These are phyloP conservation scores for Bretziella fagacearum DNA, from an alignment of 2,329 filamentous ascomycete genomes.

Conservation along the genomic window DNA sequence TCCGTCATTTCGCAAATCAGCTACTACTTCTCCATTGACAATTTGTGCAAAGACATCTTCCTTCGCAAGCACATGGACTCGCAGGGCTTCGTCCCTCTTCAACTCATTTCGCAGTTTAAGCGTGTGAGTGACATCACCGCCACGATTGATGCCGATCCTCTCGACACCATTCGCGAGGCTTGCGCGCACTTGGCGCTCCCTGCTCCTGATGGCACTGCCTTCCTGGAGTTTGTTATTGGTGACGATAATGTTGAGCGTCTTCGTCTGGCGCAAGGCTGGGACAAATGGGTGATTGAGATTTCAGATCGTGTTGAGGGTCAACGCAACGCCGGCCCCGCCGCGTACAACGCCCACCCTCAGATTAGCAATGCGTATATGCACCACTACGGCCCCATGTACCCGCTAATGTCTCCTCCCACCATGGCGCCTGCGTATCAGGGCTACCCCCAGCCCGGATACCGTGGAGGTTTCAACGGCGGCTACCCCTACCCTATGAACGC, in stretches of 20 bases:
- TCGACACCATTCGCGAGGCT: slow-evolving; percentile 20
- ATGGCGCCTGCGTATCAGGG: slow-evolving; percentile 9
- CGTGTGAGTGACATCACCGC: slow-evolving; percentile 52
- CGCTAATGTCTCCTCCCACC: slow-evolving; percentile 9
- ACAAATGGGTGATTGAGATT: slow-evolving; percentile 58
- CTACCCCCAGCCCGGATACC: slow-evolving; percentile 20
- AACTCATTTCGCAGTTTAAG: slow-evolving; percentile 71
- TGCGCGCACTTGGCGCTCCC: slow-evolving; percentile 51
- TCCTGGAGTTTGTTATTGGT: slow-evolving; percentile 61
- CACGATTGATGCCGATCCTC: slow-evolving; percentile 12
- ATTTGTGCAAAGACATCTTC: slow-evolving; percentile 83
- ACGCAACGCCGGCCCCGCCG: slow-evolving; percentile 50
- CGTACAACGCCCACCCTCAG: slow-evolving; percentile 20
- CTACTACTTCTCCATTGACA: slow-evolving; percentile 95
- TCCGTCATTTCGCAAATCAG: slow-evolving; percentile 41
- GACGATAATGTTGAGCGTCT: slow-evolving; percentile 66
- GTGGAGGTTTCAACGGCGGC: slow-evolving; percentile 19
- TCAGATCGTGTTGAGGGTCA: slow-evolving; percentile 56
- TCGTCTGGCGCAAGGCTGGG: slow-evolving; percentile 59
- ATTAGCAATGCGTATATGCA: slow-evolving; percentile 16
- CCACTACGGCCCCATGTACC: slow-evolving; percentile 13
- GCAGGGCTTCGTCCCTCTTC: slow-evolving; percentile 73
- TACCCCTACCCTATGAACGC: slow-evolving; percentile 8
- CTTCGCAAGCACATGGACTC: slow-evolving; percentile 86
- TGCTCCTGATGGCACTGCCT: slow-evolving; percentile 34